phyloP scores from a whole-genome alignment of 1,284 basidiomycete genomes.

The Ustilago sp. region DNA sequence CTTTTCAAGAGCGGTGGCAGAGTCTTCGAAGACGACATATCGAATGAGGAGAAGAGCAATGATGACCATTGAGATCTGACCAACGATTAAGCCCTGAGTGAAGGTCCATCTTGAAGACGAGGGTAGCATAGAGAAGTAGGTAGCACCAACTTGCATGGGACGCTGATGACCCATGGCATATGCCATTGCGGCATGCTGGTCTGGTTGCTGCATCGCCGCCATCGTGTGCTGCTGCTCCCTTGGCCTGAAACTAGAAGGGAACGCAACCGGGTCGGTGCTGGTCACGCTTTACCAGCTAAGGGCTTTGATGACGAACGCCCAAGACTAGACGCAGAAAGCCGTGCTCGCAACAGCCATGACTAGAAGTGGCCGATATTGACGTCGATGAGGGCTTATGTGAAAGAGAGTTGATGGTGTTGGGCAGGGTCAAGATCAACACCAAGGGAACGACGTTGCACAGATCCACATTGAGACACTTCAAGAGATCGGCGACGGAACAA shows the following conservation, averaged over 20 bases:
- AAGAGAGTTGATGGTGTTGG: too few species aligned
- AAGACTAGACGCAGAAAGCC: too few species aligned
- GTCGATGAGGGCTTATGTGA: too few species aligned
- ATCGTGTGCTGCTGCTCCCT: neutral
- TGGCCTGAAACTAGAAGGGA: neutral
- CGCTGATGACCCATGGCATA: slow-evolving; percentile 25
- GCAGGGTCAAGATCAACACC: neutral
- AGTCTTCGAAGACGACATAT: slow-evolving; percentile 74
- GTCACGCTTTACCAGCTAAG: too few species aligned
- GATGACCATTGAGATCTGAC: slow-evolving; percentile 72
- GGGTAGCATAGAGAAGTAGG: slow-evolving; percentile 29
- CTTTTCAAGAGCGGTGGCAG: slow-evolving; percentile 49
- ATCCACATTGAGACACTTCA: neutral
- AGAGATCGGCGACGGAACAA: neutral
- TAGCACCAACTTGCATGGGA: slow-evolving; percentile 11
- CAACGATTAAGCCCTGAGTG: slow-evolving; percentile 73
- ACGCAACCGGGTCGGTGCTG: neutral
- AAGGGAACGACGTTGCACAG: neutral
- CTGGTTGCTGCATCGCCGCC: slow-evolving; percentile 20
- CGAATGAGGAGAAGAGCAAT: slow-evolving; percentile 68
- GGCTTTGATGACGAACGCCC: too few species aligned
- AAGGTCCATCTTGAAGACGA: slow-evolving; percentile 69
- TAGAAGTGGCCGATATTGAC: too few species aligned
- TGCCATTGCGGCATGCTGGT: slow-evolving; percentile 18
- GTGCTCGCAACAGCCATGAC: too few species aligned